Conservation (phyloP, 192 early-diverging fungal species). For the Radiomyces spectabilis region DNA sequence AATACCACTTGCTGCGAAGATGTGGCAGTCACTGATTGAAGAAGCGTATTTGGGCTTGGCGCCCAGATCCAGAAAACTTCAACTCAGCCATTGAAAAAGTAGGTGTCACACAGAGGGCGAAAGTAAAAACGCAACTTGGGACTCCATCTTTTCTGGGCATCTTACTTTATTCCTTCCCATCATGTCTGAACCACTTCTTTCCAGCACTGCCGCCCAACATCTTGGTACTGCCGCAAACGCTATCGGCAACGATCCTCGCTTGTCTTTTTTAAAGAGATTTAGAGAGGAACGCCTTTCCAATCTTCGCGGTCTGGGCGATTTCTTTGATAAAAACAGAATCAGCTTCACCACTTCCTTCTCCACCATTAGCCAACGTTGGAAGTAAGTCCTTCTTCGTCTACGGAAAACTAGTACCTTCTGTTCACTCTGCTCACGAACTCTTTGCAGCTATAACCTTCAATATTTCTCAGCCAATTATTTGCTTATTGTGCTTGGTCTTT, state of each 20-base stretch:
- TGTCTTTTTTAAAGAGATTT: conserved; percentile 38
- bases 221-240: conserved; percentile 12
- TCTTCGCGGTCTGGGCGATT: conserved; percentile 39
- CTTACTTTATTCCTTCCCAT: neutral
- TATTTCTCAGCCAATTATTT: conserved; percentile 58
- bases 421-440: conserved; percentile 5
- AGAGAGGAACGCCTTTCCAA: conserved; percentile 43
- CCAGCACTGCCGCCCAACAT: conserved; percentile 11
- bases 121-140: too few species aligned
- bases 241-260: conserved; percentile 26
- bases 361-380: conserved; percentile 26
- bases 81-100: too few species aligned
- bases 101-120: too few species aligned
- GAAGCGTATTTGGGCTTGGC: too few species aligned
- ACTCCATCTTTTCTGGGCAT: neutral
- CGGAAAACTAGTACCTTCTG: neutral
- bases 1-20: too few species aligned
- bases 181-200: conserved; percentile 15
- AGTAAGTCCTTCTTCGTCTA: conserved; percentile 7
- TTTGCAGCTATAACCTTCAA: conserved; percentile 50
- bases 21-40: too few species aligned
- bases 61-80: too few species aligned
- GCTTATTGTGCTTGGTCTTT: conserved; percentile 43
- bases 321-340: conserved; percentile 51
- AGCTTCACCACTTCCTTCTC: conserved; percentile 32